These are phyloP conservation scores for Candida mattraensis DNA, from an alignment of 805 yeast species.

Conservation along the genomic window DNA sequence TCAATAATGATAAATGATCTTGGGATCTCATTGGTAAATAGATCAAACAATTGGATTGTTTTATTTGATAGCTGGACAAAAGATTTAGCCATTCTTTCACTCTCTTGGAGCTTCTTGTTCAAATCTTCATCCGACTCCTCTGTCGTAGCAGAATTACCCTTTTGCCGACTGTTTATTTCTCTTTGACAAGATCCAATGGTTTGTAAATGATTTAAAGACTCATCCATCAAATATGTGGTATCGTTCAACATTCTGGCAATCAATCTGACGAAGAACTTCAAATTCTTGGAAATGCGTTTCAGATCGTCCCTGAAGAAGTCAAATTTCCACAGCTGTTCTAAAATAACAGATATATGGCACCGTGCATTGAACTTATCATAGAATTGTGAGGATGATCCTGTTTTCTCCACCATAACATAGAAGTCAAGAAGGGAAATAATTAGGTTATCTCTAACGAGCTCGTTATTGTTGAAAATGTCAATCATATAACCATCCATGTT, in stretches of 20 bases:
- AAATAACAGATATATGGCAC: constrained; percentile 77
- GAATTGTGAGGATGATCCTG: constrained; percentile 93
- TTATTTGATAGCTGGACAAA: constrained; percentile 81
- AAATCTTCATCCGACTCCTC: constrained; percentile 66
- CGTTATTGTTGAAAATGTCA: constrained; percentile 61
- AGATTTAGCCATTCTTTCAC: constrained; percentile 78
- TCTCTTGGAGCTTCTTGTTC: constrained; percentile 50
- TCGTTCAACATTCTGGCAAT: constrained; percentile 95
- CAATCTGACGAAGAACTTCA: constrained; percentile 86
- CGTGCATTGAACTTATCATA: constrained; percentile 94
- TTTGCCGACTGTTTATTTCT: constrained; percentile 55
- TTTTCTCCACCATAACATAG: constrained; percentile 92
- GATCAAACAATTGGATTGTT: constrained; percentile 72
- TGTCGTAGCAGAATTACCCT: constrained; percentile 31
- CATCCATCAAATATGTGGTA: constrained; percentile 88
- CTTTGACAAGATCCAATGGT: constrained; percentile 74
- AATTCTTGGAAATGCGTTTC: constrained; percentile 59
- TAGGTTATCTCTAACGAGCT: constrained; percentile 60
- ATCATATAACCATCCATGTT: constrained; percentile 76
- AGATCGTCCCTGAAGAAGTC: constrained; percentile 69
- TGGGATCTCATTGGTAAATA: constrained; percentile 86
- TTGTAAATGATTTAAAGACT: constrained; percentile 75
- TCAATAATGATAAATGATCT: constrained; percentile 83
- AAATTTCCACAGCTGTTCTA: constrained; percentile 81
- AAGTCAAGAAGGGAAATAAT: constrained; percentile 84